Evolutionary conservation across 495 filamentous ascomycete species (phyloP), one percentile per base, ranked within the genome.

Genomic region (Tuber brumale): DNA sequence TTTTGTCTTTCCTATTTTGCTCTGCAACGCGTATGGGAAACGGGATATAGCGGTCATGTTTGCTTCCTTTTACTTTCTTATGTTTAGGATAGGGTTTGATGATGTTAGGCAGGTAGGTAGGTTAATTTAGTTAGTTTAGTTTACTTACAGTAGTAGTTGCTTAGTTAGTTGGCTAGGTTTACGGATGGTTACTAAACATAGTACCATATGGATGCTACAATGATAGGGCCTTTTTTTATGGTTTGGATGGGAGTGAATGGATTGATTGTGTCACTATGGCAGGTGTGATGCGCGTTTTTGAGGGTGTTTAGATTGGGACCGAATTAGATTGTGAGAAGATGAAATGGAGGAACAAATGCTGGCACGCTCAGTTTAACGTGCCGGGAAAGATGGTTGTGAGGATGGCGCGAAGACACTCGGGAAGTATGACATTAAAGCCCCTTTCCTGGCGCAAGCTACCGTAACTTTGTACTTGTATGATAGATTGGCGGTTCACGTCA

Each of bases 21-120:
- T 66, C 31, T 66, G 27, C 27, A 66, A 35, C 16, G 57, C 14
- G 57, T 66, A 66, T 35, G 27, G 57, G 57, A 66, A 66, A 66
- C 27, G 57, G 57, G 57, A 66, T 66, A 66, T 66, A 66, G 57
- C 57, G 57, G 57, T 66, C 31, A 66, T 66, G 27, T 14, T 66
- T 66, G 12, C 19, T 66, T 66, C 18, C 31, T 66, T 66, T 6
- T 8, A 0, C 8, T 9, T n/a, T 16, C 57, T 35, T 19, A 35
- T 16, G 27, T 35, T 19, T 10, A 66, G 57, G 57, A 7, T 16
- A 66, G 3, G 57, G 27, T 35, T 66, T 19, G 57, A 14, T 14
- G 23, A 51, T 23, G 23, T 3, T n/a, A n/a, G 51, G n/a, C 4
- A 5, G 57, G n/a, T 12, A 5, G 57, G 27, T 66, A 39, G 37